Base-by-base conservation (phyloP, 306 rosid genomes). In the barrel medic (Medicago truncatula) region DNA sequence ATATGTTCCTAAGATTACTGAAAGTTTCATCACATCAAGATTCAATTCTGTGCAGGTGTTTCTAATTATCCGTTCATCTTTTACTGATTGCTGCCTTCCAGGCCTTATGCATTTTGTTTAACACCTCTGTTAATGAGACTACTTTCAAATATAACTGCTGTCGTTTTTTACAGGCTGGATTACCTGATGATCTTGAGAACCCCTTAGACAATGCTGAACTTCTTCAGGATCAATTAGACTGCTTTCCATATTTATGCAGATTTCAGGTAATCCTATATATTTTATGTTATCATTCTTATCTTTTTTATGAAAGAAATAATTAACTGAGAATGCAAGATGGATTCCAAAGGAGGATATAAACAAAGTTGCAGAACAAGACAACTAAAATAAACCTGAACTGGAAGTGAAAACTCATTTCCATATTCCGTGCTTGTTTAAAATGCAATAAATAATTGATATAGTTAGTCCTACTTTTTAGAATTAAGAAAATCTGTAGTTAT, bases 1-100 rank as follows among this genome's bases (percentile, higher is more conserved):
- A 73, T 92, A 92, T 90, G 99, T 95, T 80, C 99, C 99, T 46
- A 95, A 92, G 86, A 95, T 95, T 78, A 90, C 97, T 13, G 99
- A 95, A 85, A 90, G 91, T 84, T 95, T 95, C 78, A 90, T 95
- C 83, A 90, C 97, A 63, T 95, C 99, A 74, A 86, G 99, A 80
- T 90, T 95, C 85, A 89, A 89, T 81, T 92, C 97, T 20, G 99
- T 95, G 83, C 97, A 90, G 99, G 99, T 95, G 82, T 79, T 73
- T 57, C 39, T 36, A 53, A 73, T 39, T 80, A 61, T 64, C 62
- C 39, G 50, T 79, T 81, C 66, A 43, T 74, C 67, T 49, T 79
- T 65, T 77, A 53, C 57, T 76, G 76, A 16, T 76, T 76, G 66
- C 65, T 68, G 16, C 58, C 61, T 36, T 78, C 75, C 54, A 68